Evolutionary conservation across 225 moss, liverwort and hornwort species (phyloP), one percentile per base, ranked within the genome.

Genomic region (Asterella californica): DNA sequence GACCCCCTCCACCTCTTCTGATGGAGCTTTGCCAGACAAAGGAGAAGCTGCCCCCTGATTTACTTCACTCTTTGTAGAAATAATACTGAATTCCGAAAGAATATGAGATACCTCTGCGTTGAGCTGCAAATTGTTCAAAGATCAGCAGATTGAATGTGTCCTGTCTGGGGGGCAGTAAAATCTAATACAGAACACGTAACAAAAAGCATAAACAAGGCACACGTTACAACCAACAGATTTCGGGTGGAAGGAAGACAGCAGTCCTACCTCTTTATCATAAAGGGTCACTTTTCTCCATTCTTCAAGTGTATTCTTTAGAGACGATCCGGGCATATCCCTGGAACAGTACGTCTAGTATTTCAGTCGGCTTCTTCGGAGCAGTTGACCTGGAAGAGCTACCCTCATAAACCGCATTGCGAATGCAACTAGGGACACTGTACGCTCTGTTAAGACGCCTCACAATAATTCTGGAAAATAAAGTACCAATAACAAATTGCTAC

Each of bases 281-380:
- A 89, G 81, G 29, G 95, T 94, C 11, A 84, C 33, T 69, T 82
- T 88, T 84, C 89, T 91, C 93, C 95, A 99, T 71, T 93, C 99
- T 81, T 95, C 92, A 50, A 99, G 83, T 27, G 89, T 85, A 78
- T 72, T 80, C 80, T 54, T 90, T 6, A 99, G 81, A 76, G 88
- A 85, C 15, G 89, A 76, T 27, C 79, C 82, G 5, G 90, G 79
- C 81, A 93, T 91, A 67, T 93, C 93, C 84, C 99, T 99, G 94
- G 22, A 15, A 60, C 30, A 53, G 15, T 29, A 32, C 52, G 12
- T 15, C 30, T 54, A 36, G 32, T 67, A 37, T 17, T 17, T 22
- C 65, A 10, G 65, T 65, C 33, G 3, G 32, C 32, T 12, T 15
- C 33, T n/a, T 65, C 1, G 29, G 33, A 65, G 15, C 30, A 33